These are phyloP conservation scores for Monilinia fructigena DNA, from an alignment of 2,329 filamentous ascomycete genomes.

Conservation along the genomic window DNA sequence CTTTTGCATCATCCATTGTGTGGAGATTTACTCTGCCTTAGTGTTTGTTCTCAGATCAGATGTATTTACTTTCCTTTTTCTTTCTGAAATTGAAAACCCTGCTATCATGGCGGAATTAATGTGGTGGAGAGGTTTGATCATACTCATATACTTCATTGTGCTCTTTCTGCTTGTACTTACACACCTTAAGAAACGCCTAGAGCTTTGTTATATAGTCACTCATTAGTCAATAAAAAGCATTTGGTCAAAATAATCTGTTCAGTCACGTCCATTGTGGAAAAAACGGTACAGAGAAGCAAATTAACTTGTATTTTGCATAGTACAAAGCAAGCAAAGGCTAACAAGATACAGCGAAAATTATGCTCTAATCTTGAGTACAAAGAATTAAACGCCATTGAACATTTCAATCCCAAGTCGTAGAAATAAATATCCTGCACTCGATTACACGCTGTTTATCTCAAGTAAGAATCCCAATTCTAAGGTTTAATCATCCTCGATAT, in stretches of 20 bases:
- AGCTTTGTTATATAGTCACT: slow-evolving; percentile 41
- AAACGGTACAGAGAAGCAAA: background rate
- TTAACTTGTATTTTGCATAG: background rate
- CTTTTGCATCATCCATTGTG: slow-evolving; percentile 32
- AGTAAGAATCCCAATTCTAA: background rate
- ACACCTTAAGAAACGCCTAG: slow-evolving; percentile 26
- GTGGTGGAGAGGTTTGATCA: slow-evolving; percentile 32
- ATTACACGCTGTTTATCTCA: background rate
- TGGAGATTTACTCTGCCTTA: slow-evolving; percentile 34
- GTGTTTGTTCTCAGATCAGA: slow-evolving; percentile 31
- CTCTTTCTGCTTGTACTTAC: slow-evolving; percentile 33
- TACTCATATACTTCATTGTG: slow-evolving; percentile 36
- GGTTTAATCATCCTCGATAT: slow-evolving; percentile 65
- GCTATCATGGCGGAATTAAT: slow-evolving; percentile 30
- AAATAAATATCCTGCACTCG: background rate
- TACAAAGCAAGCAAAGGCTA: background rate
- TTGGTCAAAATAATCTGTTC: slow-evolving; percentile 10
- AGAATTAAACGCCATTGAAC: background rate
- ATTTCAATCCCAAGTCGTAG: background rate
- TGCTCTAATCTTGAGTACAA: background rate
- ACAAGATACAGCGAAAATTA: background rate
- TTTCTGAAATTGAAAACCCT: slow-evolving; percentile 27
- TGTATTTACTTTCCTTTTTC: slow-evolving; percentile 22
- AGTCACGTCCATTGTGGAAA: background rate
- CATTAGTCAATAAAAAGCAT: slow-evolving; percentile 38